Evolutionary conservation across 305 asterid genomes (phyloP).

Genomic region (Nicotiana rustica): DNA sequence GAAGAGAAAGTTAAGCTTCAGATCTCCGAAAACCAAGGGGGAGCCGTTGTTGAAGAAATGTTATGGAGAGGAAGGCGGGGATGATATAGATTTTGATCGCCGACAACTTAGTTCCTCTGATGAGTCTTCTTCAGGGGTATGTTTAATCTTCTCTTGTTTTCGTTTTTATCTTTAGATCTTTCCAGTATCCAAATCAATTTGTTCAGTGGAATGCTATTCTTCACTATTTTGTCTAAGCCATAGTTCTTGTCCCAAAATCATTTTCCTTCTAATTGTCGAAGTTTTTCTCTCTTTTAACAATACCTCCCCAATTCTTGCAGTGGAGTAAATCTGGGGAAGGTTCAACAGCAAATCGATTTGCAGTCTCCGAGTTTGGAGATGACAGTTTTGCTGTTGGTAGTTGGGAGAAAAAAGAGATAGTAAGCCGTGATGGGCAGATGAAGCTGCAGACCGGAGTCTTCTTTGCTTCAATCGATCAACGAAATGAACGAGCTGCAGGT

Average conservation of each 20-base stretch:
- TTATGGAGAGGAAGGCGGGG: constrained; percentile 89
- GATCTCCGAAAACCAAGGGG: constrained; percentile 71
- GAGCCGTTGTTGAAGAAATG: constrained; percentile 73
- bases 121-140: constrained; percentile 61
- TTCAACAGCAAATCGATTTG: constrained; percentile 37
- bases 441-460: constrained; percentile 72
- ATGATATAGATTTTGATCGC: constrained; percentile 91
- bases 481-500: constrained; percentile 80
- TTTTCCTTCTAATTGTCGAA: background rate
- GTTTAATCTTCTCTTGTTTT: background rate
- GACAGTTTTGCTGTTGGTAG: constrained; percentile 70
- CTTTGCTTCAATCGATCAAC: constrained; percentile 83
- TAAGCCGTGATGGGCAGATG: constrained; percentile 74
- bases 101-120: constrained; percentile 76
- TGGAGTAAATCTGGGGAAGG: constrained; percentile 46
- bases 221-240: background rate
- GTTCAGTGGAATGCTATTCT: background rate
- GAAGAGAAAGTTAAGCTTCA: constrained; percentile 74
- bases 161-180: background rate
- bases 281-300: background rate
- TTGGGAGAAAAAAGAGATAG: constrained; percentile 74
- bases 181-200: background rate
- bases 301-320: constrained; percentile 34
- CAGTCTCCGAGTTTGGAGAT: constrained; percentile 63
- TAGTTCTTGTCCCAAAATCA: background rate